Percentiles rank a stretch among this genome's conserved stretches.
These are phyloP conservation scores for Clavariopsis aquatica DNA, from an alignment of 495 filamentous ascomycete genomes.

Conservation along the genomic window DNA sequence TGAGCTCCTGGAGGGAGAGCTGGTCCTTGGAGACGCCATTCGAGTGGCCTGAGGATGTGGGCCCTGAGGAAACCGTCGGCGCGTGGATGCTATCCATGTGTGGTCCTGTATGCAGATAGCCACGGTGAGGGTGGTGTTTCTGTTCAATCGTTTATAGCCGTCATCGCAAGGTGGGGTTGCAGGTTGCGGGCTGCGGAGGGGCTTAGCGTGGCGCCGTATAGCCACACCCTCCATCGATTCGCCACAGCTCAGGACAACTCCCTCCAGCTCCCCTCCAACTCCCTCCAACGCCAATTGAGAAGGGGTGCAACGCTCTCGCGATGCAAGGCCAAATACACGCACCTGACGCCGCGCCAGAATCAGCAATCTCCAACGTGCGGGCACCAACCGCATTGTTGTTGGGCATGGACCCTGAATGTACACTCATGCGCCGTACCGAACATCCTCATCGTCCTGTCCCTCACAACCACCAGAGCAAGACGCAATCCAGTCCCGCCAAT, in stretches of 20 bases:
- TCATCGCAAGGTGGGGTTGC: conserved; percentile 3
- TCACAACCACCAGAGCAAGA: not conserved
- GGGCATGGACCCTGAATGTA: not conserved
- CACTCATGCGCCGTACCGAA: not conserved
- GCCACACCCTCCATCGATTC: not conserved
- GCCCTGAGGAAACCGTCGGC: conserved; percentile 47
- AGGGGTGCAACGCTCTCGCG: too few species aligned
- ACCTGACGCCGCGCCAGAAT: not conserved
- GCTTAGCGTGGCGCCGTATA: not conserved
- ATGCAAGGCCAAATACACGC: not conserved
- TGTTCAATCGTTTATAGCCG: not conserved
- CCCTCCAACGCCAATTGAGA: too few species aligned
- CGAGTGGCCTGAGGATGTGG: conserved; percentile 40
- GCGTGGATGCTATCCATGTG: conserved; percentile 46
- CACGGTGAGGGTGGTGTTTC: not conserved
- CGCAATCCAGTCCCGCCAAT: not conserved
- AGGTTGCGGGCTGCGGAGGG: too few species aligned
- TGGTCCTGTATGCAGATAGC: conserved; percentile 25
- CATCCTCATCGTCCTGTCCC: conserved; percentile 10
- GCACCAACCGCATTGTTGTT: not conserved
- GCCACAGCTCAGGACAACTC: too few species aligned
- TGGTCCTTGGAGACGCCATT: conserved; percentile 40
- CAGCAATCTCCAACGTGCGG: not conserved
- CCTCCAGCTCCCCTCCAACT: too few species aligned
- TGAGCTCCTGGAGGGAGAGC: conserved; percentile 55